Evolutionary conservation across 192 early-diverging fungal species (phyloP).

Genomic region (Thoreauomyces humboldtii): DNA sequence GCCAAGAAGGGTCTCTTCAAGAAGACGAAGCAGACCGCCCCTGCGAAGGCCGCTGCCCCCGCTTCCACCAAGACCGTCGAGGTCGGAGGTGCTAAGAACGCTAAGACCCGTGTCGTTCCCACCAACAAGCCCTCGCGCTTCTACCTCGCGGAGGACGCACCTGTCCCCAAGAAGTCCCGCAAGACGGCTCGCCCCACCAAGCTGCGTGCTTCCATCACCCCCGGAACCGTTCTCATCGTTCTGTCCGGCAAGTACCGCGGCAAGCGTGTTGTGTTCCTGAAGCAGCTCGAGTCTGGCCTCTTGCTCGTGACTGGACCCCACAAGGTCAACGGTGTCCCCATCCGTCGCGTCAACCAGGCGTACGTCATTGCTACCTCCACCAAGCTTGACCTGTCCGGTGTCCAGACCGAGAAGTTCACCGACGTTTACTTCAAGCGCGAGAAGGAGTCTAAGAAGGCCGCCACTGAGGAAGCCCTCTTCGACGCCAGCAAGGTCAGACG

Average conservation of each 20-base stretch:
- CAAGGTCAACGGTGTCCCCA: conserved; percentile 98
- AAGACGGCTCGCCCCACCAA: conserved; percentile 59
- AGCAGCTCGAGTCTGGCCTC: conserved; percentile 90
- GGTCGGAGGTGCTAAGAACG: conserved; percentile 84
- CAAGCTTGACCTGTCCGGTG: conserved; percentile 86
- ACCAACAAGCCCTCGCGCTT: conserved; percentile 68
- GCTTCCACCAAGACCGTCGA: conserved; percentile 62
- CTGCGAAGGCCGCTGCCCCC: conserved; percentile 48
- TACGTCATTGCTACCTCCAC: conserved; percentile 99
- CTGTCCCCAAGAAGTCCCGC: conserved; percentile 74
- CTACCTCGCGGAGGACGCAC: conserved; percentile 85
- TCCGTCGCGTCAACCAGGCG: conserved; percentile 97
- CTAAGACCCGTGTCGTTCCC: conserved; percentile 65
- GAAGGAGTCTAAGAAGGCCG: conserved; percentile 69
- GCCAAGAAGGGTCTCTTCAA: conserved; percentile 89
- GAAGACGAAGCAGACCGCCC: conserved; percentile 68
- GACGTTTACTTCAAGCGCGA: conserved; percentile 92
- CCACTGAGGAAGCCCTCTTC: conserved; percentile 89
- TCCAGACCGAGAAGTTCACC: conserved; percentile 80
- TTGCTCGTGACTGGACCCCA: conserved; percentile 96
- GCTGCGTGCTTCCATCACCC: conserved; percentile 90
- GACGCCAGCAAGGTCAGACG: conserved; percentile 54
- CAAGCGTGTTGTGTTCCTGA: conserved; percentile 98
- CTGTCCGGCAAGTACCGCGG: conserved; percentile 95
- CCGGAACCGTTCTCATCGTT: conserved; percentile 97